Conservation (phyloP, 2,329 filamentous ascomycete species). For the Biscogniauxia marginata region DNA sequence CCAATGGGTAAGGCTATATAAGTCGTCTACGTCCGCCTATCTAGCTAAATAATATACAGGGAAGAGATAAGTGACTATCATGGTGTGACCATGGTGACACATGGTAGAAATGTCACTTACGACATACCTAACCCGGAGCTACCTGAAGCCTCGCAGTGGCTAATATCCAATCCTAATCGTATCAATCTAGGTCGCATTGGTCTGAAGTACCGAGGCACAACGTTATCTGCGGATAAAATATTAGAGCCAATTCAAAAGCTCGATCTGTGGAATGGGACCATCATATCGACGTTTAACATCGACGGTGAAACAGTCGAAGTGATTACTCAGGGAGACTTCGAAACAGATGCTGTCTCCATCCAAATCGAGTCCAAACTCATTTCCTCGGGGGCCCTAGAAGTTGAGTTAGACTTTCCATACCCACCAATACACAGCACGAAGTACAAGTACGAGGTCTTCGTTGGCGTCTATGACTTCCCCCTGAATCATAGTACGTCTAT, state of each 20-base stretch:
- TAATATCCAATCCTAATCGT: constrained; percentile 48
- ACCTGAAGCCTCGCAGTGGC: constrained; percentile 46
- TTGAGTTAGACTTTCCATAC: constrained; percentile 45
- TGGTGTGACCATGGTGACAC: constrained; percentile 33
- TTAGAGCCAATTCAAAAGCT: constrained; percentile 34
- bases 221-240: constrained; percentile 32
- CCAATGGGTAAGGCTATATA: constrained; percentile 24
- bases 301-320: constrained; percentile 34
- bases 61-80: constrained; percentile 32
- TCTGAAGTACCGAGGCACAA: constrained; percentile 34
- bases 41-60: constrained; percentile 11
- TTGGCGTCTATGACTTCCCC: constrained; percentile 39
- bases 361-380: constrained; percentile 37
- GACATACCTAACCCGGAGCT: constrained; percentile 37
- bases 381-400: constrained; percentile 30
- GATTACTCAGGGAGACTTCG: constrained; percentile 37
- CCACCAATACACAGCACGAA: constrained; percentile 38
- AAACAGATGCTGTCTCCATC: constrained; percentile 38
- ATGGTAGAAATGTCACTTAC: constrained; percentile 39
- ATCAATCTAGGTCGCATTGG: constrained; percentile 44
- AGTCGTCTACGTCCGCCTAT: not conserved
- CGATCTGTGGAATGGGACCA: constrained; percentile 38
- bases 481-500: constrained; percentile 38
- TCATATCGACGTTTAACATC: constrained; percentile 38
- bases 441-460: constrained; percentile 46